Conservation (phyloP, 2,329 filamentous ascomycete species). For the Endocalyx cinctus region DNA sequence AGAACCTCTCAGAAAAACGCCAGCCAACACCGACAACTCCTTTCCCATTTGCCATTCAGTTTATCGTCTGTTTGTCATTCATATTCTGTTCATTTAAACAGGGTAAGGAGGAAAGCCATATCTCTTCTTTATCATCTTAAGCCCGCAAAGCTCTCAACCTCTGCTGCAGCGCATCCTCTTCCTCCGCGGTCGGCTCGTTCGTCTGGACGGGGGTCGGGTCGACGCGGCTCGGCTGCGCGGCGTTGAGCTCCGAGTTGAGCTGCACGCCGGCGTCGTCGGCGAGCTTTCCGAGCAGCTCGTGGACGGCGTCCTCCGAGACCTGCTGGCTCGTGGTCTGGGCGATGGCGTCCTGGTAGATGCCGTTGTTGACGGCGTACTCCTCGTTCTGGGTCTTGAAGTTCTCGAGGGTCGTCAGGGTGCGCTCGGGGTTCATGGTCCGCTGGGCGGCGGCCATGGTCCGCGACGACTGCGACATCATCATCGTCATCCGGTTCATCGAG, state of each 20-base stretch:
- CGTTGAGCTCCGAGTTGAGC: conserved; percentile 67
- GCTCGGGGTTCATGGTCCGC: conserved; percentile 55
- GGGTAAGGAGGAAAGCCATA: no score
- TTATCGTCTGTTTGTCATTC: no score
- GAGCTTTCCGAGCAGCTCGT: conserved; percentile 77
- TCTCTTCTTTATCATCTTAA: no score
- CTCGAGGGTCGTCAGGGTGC: conserved; percentile 57
- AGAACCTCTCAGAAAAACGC: no score
- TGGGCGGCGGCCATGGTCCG: conserved; percentile 55
- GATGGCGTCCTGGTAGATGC: conserved; percentile 84
- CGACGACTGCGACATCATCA: conserved; percentile 58
- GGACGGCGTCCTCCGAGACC: conserved; percentile 78
- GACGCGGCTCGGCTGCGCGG: conserved; percentile 50
- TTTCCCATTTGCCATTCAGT: no score
- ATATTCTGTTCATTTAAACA: no score
- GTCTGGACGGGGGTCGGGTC: conserved; percentile 48
- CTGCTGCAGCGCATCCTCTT: conserved; percentile 71
- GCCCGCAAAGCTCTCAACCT: conserved; percentile 52
- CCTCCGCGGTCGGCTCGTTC: conserved; percentile 67
- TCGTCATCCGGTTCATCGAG: conserved; percentile 60
- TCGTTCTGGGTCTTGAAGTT: conserved; percentile 60
- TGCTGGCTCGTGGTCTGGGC: conserved; percentile 68
- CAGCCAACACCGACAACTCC: no score
- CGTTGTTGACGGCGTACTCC: conserved; percentile 60
- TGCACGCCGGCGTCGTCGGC: conserved; percentile 86